Evolutionary conservation across 2,329 filamentous ascomycete species (phyloP), one percentile per base, ranked within the genome.

Genomic region (Tolypocladium amazonense): DNA sequence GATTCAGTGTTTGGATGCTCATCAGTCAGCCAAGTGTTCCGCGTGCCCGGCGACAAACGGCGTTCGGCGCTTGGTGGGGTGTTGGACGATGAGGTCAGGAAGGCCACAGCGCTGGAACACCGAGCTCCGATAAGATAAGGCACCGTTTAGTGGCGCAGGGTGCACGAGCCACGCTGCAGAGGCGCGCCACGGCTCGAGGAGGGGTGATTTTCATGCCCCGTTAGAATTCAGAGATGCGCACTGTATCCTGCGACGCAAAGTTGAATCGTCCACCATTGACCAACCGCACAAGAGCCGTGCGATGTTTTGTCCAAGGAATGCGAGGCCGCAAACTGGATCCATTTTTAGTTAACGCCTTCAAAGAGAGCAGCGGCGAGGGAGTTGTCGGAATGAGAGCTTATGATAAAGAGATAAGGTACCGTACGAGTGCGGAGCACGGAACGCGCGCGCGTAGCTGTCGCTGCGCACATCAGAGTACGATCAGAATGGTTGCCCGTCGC

Each of bases 121-220:
- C 18, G 23, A 33, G 43, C 45, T 30, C 58, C 58, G 62, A 64
- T 64, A 61, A 64, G 62, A 64, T 64, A 64, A 60, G 57, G 4
- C 1, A 3, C 33, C 20, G 27, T 1, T 12, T 3, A 30, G 50
- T 53, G 50, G 50, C 50, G 50, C 30, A 35, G 47, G 7, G 8
- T n/a, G 9, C 20, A 27, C 20, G 4, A 54, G 50, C 50, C 30
- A 54, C 30, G 30, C 50, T 8, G 6, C 18, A 15, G 27, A 35
- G 12, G 23, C 30, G 5, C 50, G 50, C 30, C 30, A 35, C 30
- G 15, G 27, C 20, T 5, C 25, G 5, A n/a, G 15, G 15, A 52
- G 50, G 3, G 20, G 50, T n/a, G 50, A n/a, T 23, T 54, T 35
- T 37, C 1, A 4, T 23, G 9, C 30, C 2, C 18, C n/a, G 50